These are phyloP conservation scores for Nephelium lappaceum DNA, from an alignment of 345 rosid species.

Conservation along the genomic window DNA sequence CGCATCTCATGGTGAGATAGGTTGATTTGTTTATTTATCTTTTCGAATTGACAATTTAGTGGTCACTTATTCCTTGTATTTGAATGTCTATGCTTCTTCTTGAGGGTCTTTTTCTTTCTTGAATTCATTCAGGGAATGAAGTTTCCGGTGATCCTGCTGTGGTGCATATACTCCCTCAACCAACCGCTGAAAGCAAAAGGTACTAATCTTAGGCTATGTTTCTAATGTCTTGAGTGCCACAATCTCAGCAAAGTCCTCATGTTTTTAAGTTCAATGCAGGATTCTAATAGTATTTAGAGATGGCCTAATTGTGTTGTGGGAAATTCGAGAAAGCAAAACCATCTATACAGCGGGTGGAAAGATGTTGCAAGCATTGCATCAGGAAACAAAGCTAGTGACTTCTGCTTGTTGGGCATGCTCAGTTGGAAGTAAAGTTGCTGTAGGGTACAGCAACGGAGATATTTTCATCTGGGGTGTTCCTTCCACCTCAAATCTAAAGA, in stretches of 20 bases:
- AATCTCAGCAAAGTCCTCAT: not conserved
- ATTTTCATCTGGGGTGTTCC: constrained; percentile 74
- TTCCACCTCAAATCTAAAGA: constrained; percentile 33
- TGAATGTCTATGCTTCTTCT: not conserved
- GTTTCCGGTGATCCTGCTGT: constrained; percentile 57
- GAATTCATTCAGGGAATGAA: constrained; percentile 54
- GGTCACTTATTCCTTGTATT: not conserved
- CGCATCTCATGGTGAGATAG: constrained; percentile 68
- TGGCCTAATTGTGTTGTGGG: constrained; percentile 79
- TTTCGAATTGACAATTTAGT: not conserved
- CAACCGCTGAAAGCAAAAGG: constrained; percentile 88
- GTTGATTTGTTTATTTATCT: not conserved
- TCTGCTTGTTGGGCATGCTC: constrained; percentile 94
- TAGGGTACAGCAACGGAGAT: constrained; percentile 86
- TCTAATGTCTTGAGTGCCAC: not conserved
- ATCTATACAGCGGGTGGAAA: constrained; percentile 61
- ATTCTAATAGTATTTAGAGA: constrained; percentile 71
- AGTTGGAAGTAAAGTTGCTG: constrained; percentile 72
- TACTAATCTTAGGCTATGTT: constrained; percentile 27
- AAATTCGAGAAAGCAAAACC: constrained; percentile 63
- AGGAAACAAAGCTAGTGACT: constrained; percentile 73
- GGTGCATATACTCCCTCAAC: constrained; percentile 62
- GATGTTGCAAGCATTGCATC: constrained; percentile 45
- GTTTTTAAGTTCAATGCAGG: constrained; percentile 41
- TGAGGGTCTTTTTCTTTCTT: not conserved